Conservation (phyloP, 192 early-diverging fungal genomes). For the Coemansia sp. region DNA sequence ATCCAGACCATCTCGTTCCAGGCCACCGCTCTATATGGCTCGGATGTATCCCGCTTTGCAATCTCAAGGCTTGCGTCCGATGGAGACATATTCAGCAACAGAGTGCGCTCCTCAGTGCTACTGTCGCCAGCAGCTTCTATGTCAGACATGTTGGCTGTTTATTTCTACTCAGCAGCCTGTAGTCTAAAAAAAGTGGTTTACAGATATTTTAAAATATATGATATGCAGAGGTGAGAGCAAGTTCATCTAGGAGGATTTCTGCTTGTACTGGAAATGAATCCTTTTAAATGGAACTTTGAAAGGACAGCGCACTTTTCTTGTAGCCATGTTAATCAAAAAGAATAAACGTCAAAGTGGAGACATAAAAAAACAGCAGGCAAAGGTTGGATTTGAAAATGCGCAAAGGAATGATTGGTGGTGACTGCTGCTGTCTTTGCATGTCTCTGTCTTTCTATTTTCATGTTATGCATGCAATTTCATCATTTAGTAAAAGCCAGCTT, state of each 20-base stretch:
- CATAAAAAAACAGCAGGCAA: background rate
- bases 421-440: background rate
- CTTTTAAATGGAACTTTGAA: background rate
- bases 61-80: conserved; percentile 39
- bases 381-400: background rate
- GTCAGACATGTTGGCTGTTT: background rate
- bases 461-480: background rate
- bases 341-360: no score
- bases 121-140: background rate
- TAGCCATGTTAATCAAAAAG: background rate
- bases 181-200: background rate
- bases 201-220: background rate
- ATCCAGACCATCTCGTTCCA: conserved; percentile 35
- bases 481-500: background rate
- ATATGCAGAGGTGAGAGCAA: background rate
- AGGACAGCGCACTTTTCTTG: background rate
- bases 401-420: background rate
- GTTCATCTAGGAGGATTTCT: background rate
- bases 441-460: background rate
- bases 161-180: background rate
- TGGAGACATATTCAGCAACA: conserved; percentile 36
- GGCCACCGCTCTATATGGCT: conserved; percentile 24
- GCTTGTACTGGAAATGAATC: background rate
- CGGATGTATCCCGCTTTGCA: conserved; percentile 32
- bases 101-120: conserved; percentile 5